Evolutionary conservation across 192 early-diverging fungal genomes (phyloP).

Genomic region (Haplosporangium gracile): DNA sequence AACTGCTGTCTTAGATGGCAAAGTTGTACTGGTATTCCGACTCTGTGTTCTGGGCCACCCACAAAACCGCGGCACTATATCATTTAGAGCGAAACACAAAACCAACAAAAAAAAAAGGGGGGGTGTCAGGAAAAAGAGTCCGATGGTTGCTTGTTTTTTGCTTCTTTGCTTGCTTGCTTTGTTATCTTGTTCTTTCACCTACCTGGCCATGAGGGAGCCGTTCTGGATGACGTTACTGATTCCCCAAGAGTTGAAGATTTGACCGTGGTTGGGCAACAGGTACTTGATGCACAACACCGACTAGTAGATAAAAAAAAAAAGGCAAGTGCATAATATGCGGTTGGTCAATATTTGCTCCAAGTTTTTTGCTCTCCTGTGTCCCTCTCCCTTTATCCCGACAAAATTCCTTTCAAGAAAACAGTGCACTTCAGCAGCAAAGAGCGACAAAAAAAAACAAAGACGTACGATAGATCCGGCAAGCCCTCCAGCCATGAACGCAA

Average conservation of each 20-base stretch:
- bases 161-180: neutral
- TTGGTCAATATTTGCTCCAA: neutral
- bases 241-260: constrained; percentile 40
- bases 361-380: too few species aligned
- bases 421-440: too few species aligned
- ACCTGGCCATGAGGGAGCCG: constrained; percentile 44
- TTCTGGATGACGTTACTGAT: constrained; percentile 54
- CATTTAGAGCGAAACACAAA: neutral
- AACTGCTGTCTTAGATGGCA: constrained; percentile 9
- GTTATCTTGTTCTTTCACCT: neutral
- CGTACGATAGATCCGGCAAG: constrained; percentile 68
- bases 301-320: constrained; percentile 11
- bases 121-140: neutral
- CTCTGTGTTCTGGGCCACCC: constrained; percentile 56
- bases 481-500: constrained; percentile 71
- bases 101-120: neutral
- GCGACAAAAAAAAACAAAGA: neutral
- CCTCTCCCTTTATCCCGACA: too few species aligned
- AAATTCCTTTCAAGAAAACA: neutral
- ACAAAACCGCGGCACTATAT: constrained; percentile 57
- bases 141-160: neutral
- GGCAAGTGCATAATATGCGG: too few species aligned
- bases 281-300: constrained; percentile 53
- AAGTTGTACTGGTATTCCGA: constrained; percentile 48
- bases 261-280: constrained; percentile 32